A percentile compares a stretch with the other conserved stretches of the same genome.
Conservation (phyloP, 2,329 filamentous ascomycete species). For the Botryotinia narcissicola region DNA sequence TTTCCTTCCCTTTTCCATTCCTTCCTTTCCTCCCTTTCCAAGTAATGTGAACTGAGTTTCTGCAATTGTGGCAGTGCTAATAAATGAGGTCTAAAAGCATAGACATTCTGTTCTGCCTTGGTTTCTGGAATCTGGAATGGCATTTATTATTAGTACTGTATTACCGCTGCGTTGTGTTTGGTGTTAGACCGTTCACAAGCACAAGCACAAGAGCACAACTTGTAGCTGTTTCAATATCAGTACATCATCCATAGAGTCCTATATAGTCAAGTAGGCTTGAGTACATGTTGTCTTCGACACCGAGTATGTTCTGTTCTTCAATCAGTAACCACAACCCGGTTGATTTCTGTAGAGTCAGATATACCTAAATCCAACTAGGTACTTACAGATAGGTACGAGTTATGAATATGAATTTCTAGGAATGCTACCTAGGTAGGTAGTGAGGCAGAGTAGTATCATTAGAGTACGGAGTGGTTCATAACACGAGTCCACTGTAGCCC, state of each 20-base stretch:
- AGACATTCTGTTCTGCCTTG: constrained; percentile 6
- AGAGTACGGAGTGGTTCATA: not conserved
- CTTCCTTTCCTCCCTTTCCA: not conserved
- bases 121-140: not conserved
- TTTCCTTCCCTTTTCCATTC: not conserved
- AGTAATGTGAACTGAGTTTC: not conserved
- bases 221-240: not conserved
- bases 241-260: not conserved
- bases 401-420: not conserved
- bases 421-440: not conserved
- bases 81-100: not conserved
- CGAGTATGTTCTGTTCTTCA: not conserved
- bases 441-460: not conserved
- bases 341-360: not conserved
- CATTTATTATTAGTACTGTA: not conserved
- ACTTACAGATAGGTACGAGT: not conserved
- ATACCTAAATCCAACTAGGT: not conserved
- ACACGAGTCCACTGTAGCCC: not conserved
- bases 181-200: constrained; percentile 2
- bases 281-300: not conserved
- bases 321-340: not conserved
- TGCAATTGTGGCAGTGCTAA: constrained; percentile 7
- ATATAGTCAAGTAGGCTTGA: not conserved
- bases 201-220: not conserved
- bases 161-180: not conserved